Evolutionary conservation across 2,329 filamentous ascomycete species (phyloP).

Genomic region (Mariannaea elegans): DNA sequence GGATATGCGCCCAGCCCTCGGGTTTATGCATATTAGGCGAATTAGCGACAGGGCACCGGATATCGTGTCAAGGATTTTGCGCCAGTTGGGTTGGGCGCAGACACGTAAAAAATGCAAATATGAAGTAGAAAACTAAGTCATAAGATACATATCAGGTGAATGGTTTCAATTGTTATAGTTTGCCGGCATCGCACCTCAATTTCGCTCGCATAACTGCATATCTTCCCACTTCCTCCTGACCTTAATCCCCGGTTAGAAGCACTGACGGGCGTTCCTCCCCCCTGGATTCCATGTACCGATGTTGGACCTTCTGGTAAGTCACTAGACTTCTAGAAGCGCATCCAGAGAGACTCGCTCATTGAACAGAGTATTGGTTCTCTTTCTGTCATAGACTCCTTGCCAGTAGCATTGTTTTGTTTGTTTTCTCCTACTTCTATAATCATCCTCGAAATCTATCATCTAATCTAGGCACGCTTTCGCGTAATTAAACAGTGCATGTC

Average conservation of each 20-base stretch:
- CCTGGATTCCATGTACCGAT: conserved; percentile 20
- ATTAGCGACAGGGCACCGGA: neutral
- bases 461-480: too few relatives aligned
- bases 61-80: neutral
- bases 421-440: too few relatives aligned
- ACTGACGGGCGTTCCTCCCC: conserved; percentile 4
- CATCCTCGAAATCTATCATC: too few relatives aligned
- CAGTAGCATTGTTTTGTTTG: too few relatives aligned
- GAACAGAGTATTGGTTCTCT: too few relatives aligned
- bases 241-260: conserved; percentile 17
- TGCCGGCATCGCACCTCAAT: neutral
- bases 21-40: conserved; percentile 15
- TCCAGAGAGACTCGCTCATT: too few relatives aligned
- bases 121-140: too few relatives aligned
- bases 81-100: neutral
- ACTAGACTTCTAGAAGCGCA: conserved; percentile 4
- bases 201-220: conserved; percentile 9
- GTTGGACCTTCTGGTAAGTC: neutral
- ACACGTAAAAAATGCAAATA: neutral
- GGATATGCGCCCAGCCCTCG: conserved; percentile 8
- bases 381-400: too few relatives aligned
- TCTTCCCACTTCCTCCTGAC: neutral
- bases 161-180: neutral
- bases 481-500: too few relatives aligned
- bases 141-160: too few relatives aligned